Conservation (phyloP, 805 yeast genomes). For the Candida yuanshanica region DNA sequence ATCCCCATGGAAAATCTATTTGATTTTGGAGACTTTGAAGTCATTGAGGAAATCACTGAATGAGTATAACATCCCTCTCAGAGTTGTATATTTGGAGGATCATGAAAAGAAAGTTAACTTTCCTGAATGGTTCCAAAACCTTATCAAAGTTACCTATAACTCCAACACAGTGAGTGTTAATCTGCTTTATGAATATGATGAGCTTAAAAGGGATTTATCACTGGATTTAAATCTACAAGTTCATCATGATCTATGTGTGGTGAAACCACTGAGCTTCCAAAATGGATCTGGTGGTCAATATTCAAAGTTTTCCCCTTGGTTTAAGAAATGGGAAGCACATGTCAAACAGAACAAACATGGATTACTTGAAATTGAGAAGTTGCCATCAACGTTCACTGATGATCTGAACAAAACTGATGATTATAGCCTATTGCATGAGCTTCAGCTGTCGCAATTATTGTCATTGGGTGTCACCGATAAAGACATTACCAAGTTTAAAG, state of each 20-base stretch:
- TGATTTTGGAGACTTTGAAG: conserved; percentile 30
- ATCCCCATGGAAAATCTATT: conserved; percentile 37
- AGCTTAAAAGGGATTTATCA: conserved; percentile 27
- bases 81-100: conserved; percentile 22
- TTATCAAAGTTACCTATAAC: conserved; percentile 9
- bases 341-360: conserved; percentile 18
- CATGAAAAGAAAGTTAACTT: conserved; percentile 8
- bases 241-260: conserved; percentile 39
- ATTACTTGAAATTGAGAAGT: not conserved
- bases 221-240: conserved; percentile 14
- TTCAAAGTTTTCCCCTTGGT: conserved; percentile 46
- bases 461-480: conserved; percentile 1
- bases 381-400: not conserved
- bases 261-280: conserved; percentile 36
- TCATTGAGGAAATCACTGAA: conserved; percentile 27
- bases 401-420: conserved; percentile 7
- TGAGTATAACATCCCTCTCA: conserved; percentile 32
- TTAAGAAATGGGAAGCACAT: conserved; percentile 34
- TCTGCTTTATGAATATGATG: conserved; percentile 33
- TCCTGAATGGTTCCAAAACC: conserved; percentile 19
- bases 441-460: conserved; percentile 11
- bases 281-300: conserved; percentile 37
- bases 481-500: not conserved
- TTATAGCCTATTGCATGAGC: conserved; percentile 18
- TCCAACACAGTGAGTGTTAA: conserved; percentile 22